These are phyloP conservation scores for Coemansia pectinata DNA, from an alignment of 192 early-diverging fungal species.

Conservation along the genomic window DNA sequence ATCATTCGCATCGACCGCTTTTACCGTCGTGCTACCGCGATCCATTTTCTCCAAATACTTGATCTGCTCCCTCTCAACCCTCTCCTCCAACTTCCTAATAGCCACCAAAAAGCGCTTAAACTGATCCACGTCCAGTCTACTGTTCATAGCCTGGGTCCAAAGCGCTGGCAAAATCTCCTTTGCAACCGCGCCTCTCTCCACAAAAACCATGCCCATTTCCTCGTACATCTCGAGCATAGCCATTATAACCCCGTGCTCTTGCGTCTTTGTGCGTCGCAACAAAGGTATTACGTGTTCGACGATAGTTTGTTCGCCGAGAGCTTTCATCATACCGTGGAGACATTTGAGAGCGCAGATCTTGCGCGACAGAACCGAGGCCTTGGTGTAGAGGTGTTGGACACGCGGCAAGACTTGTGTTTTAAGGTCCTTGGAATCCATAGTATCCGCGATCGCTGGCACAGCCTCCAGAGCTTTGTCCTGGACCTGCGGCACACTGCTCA, in stretches of 20 bases:
- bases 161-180: constrained; percentile 75
- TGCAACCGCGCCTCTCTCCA: constrained; percentile 76
- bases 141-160: constrained; percentile 75
- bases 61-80: constrained; percentile 63
- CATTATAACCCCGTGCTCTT: constrained; percentile 77
- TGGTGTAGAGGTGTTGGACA: constrained; percentile 69
- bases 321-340: constrained; percentile 67
- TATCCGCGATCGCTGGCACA: constrained; percentile 58
- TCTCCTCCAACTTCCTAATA: constrained; percentile 56
- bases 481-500: constrained; percentile 55
- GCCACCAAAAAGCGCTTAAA: constrained; percentile 67
- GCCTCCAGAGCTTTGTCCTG: constrained; percentile 70
- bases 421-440: constrained; percentile 64
- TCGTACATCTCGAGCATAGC: constrained; percentile 79
- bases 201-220: constrained; percentile 63
- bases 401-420: constrained; percentile 69
- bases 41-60: constrained; percentile 62
- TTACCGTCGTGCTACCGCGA: constrained; percentile 10
- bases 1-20: neutral
- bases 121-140: constrained; percentile 68
- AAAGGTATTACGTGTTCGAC: constrained; percentile 77
- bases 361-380: constrained; percentile 66
- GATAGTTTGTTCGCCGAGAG: constrained; percentile 69
- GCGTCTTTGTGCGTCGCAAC: constrained; percentile 70
- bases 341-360: constrained; percentile 72